Evolutionary conservation across 495 filamentous ascomycete species (phyloP), one percentile per base, ranked within the genome.

Genomic region (Neurospora tetrasperma): DNA sequence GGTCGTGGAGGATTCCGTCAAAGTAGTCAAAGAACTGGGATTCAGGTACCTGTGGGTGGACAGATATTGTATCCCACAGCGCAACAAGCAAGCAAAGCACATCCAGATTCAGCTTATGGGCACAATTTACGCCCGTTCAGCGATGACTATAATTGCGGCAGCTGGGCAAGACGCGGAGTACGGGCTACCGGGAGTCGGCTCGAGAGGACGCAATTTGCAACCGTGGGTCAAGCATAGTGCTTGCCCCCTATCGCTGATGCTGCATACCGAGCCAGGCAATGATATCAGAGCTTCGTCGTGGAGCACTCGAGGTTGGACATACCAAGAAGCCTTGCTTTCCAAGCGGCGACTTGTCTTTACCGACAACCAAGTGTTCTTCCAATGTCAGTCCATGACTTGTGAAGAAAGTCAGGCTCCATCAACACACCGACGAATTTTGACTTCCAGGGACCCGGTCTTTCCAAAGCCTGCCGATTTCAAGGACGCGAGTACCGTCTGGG

Each of bases 21-120:
- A 31, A 4, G 76, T 79, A 3, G 76, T 75, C 5, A 71, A 71
- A n/a, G 12, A 66, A 2, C 54, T 81, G 2, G 73, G 75, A 5
- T 77, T 73, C 54, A 73, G 76, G 4, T 82, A 81, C 62, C 59
- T 81, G 8, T 80, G 80, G 79, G 71, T 80, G 35, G 79, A 81
- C 66, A 73, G 71, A 42, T 78, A 75, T 62, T 80, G 78, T 59
- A 79, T 79, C 14, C 69, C 78, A 54, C 73, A 79, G 27, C 1
- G 6, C 12, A 66, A 74, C 8, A 18, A 27, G 5, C 23, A 11
- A 0, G 71, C 76, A 9, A 82, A 79, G 42, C 72, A 77, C 23
- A 23, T n/a, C 0, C 82, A 81, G 69, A 74, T 82, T 2, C 23
- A 62, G 39, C 66, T 76, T 6, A 83, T 83, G 79, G 77, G 78